phyloP scores from a whole-genome alignment of 257 asterid genomes.

The Plantago ovata region DNA sequence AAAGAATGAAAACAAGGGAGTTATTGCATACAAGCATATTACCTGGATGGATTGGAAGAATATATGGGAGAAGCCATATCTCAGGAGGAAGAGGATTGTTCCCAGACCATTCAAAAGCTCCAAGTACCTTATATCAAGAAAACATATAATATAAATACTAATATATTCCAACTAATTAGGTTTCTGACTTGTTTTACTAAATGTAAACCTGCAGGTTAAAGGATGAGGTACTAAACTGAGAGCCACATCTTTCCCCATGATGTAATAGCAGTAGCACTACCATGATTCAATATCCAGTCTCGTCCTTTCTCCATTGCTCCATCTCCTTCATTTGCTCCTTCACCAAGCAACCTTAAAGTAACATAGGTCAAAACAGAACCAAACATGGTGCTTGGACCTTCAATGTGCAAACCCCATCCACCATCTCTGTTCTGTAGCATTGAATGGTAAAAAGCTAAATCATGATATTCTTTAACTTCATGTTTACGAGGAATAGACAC shows the following conservation, averaged over 20 bases:
- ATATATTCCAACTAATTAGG: not conserved
- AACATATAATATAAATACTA: slow-evolving; percentile 15
- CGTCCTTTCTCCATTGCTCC: slow-evolving; percentile 96
- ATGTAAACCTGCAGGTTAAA: slow-evolving; percentile 10
- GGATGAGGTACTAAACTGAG: slow-evolving; percentile 53
- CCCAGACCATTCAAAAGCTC: slow-evolving; percentile 97
- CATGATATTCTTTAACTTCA: slow-evolving; percentile 12
- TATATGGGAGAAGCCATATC: slow-evolving; percentile 88
- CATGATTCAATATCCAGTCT: slow-evolving; percentile 87
- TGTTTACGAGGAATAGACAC: slow-evolving; percentile 11
- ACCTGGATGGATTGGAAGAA: slow-evolving; percentile 97
- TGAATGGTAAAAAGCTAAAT: slow-evolving; percentile 18
- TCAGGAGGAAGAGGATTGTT: slow-evolving; percentile 99
- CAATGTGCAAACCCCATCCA: slow-evolving; percentile 99
- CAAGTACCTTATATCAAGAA: slow-evolving; percentile 67
- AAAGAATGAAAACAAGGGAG: slow-evolving; percentile 15
- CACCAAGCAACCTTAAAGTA: slow-evolving; percentile 94
- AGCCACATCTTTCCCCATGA: slow-evolving; percentile 99
- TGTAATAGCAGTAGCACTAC: slow-evolving; percentile 88
- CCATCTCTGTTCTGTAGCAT: slow-evolving; percentile 81
- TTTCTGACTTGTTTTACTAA: slow-evolving; percentile 6
- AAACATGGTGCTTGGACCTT: slow-evolving; percentile 99
- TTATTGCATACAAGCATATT: slow-evolving; percentile 4
- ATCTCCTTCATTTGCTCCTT: slow-evolving; percentile 85
- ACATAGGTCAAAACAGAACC: slow-evolving; percentile 89